Evolutionary conservation across 805 yeast genomes (phyloP), one percentile per base, ranked within the genome.

Genomic region (Lipomyces japonicus): DNA sequence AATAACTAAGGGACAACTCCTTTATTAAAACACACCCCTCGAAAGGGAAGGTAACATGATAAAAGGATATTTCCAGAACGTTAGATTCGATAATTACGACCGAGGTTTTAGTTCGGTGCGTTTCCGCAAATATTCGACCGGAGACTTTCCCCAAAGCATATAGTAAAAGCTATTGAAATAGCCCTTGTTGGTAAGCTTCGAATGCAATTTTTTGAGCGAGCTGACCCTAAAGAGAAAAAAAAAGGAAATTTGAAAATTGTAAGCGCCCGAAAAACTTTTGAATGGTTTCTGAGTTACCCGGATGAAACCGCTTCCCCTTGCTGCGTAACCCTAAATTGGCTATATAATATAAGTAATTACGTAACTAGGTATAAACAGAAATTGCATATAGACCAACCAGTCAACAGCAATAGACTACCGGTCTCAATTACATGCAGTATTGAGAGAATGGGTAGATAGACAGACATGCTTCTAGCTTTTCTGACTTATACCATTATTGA

Each of bases 121-220:
- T 62, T 61, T 57, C 64, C 63, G 55, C 63, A 10, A 24, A 36
- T 23, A 23, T 28, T 41, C 44, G 36, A 36, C 22, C 44, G 22
- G 44, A 32, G 42, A 23, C 68, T 65, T 65, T 65, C 67, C 68
- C 68, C 68, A 60, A 65, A 65, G 68, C 68, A 49, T 37, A 46
- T 39, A 19, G 26, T 16, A 26, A 49, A 42, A 41, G 25, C 36
- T 16, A 22, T n/a, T n/a, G 22, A 37, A 36, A 24, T 9, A 4
- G 24, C 34, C 37, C 39, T 56, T 60, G 59, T 55, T 39, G 46
- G 66, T 58, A 58, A 39, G 67, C 68, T 65, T 65, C 61, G 68
- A 63, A 47, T 55, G 66, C 67, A 65, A 65, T 63, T 65, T 51
- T 62, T 63, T 49, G 58, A 26, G 58, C 53, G 55, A 50, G 48